phyloP scores from a whole-genome alignment of 1,284 basidiomycete species.

The Grifola frondosa region DNA sequence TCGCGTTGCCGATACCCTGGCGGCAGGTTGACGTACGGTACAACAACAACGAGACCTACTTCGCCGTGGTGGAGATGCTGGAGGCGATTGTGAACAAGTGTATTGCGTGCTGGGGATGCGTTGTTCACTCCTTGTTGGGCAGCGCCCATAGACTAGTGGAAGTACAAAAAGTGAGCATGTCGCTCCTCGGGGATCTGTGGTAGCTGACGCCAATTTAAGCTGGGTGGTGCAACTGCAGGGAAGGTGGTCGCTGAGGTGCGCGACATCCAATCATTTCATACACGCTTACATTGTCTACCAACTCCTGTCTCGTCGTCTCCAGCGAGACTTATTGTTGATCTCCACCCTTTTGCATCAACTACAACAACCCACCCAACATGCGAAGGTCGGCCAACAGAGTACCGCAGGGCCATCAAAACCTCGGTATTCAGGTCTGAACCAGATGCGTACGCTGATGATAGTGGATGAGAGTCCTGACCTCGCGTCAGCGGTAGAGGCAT shows the following conservation, averaged over 20 bases:
- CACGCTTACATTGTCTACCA: slow-evolving; percentile 87
- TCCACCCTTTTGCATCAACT: slow-evolving; percentile 52
- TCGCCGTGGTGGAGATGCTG: slow-evolving; percentile 87
- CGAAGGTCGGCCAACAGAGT: slow-evolving; percentile 17
- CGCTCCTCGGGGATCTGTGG: background rate
- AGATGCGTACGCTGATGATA: slow-evolving; percentile 77
- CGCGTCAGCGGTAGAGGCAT: slow-evolving; percentile 69
- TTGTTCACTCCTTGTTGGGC: slow-evolving; percentile 82
- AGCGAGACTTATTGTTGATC: slow-evolving; percentile 81
- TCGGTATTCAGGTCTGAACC: slow-evolving; percentile 73
- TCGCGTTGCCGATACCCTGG: slow-evolving; percentile 95
- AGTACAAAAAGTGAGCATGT: slow-evolving; percentile 62
- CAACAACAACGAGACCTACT: slow-evolving; percentile 91
- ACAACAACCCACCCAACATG: slow-evolving; percentile 35
- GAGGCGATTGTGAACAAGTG: slow-evolving; percentile 84
- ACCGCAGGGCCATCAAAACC: slow-evolving; percentile 33
- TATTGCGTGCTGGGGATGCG: slow-evolving; percentile 57
- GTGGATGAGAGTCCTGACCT: slow-evolving; percentile 86
- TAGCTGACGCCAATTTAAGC: slow-evolving; percentile 28
- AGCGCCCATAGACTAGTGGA: slow-evolving; percentile 77
- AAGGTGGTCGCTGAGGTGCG: slow-evolving; percentile 46
- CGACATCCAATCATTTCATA: slow-evolving; percentile 77
- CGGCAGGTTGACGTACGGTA: slow-evolving; percentile 83
- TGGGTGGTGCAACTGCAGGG: slow-evolving; percentile 37
- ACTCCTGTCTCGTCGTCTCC: slow-evolving; percentile 81